phyloP scores from a whole-genome alignment of 176 grass and related monocot species.

The Oryza rufipogon region DNA sequence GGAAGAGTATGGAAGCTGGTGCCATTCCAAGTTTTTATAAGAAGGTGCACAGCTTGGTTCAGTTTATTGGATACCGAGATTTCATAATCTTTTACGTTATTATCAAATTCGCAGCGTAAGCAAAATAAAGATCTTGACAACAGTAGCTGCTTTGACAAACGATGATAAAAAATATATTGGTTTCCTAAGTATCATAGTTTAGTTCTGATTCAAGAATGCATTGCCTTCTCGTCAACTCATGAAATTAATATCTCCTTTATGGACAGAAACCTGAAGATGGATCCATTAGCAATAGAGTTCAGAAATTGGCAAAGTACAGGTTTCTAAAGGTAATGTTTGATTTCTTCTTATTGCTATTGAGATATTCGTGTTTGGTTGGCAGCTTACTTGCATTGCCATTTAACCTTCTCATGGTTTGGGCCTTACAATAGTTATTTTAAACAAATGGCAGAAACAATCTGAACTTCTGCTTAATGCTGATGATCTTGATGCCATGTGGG shows the following conservation, averaged over 20 bases:
- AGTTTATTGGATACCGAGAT: background rate
- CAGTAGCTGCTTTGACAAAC: background rate
- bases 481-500: conserved; percentile 99
- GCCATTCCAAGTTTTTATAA: conserved; percentile 99
- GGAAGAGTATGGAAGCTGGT: conserved; percentile 90
- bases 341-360: conserved; percentile 1
- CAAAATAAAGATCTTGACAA: background rate
- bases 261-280: conserved; percentile 94
- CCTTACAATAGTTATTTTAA: conserved; percentile 35
- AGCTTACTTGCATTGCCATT: background rate
- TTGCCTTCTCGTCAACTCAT: background rate
- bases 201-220: background rate
- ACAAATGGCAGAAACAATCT: conserved; percentile 91
- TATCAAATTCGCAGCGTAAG: background rate
- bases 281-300: conserved; percentile 97
- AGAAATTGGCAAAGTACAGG: conserved; percentile 92
- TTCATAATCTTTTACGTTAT: background rate
- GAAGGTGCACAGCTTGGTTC: conserved; percentile 62
- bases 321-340: conserved; percentile 81
- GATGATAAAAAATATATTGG: background rate
- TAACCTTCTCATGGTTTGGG: background rate
- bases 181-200: background rate
- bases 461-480: conserved; percentile 96
- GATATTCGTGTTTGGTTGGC: background rate
- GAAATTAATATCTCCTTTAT: conserved; percentile 27